Base-by-base conservation (phyloP, 2,329 filamentous ascomycete species). In the Neofusicoccum umdonicola region DNA sequence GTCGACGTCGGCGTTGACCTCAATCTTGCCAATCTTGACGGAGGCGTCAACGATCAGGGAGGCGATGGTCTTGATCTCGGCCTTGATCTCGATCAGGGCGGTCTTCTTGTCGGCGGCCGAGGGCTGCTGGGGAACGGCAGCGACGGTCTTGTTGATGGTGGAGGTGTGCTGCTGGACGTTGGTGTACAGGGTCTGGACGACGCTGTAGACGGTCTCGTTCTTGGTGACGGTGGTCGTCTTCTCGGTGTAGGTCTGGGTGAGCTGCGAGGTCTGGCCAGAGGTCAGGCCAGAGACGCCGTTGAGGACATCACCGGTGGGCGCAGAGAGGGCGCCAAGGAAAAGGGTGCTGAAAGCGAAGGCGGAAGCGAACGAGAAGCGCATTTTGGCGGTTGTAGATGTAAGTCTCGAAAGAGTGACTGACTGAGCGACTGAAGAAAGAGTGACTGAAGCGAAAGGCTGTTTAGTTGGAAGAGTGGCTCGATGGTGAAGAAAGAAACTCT, bases 121-220 rank as follows among this genome's bases (percentile, higher is more conserved):
- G 45, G 57, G 11, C 19, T 58, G 27, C 34, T 22, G 7, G 63
- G 63, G 48, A 19, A 61, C 37, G 42, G 45, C 54, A 12, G 34
- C 37, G 15, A 65, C 39, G 31, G 62, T 64, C 62, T 64, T 64
- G 63, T 65, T 65, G 63, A 65, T 65, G 63, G 48, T 37, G 56
- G 22, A 39, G 27, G 63, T 65, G 63, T 65, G 48, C 45, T 35
- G 13, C 63, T 65, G 56, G 37, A 65, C 57, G 47, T 54, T 65
- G 56, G 41, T 39, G 62, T 58, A 64, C 52, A 64, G 52, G 34
- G 54, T 60, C 35, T 52, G n/a, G 47, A 65, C 47, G 56, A 62
- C 56, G 19, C 37, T 44, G 47, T 45, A 50, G 63, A 65, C 47
- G 57, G 57, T 62, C 45, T 50, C 41, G 62, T 63, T 47, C 39